Conservation (phyloP, 163 green algal genomes). For the Scenedesmus sp. region DNA sequence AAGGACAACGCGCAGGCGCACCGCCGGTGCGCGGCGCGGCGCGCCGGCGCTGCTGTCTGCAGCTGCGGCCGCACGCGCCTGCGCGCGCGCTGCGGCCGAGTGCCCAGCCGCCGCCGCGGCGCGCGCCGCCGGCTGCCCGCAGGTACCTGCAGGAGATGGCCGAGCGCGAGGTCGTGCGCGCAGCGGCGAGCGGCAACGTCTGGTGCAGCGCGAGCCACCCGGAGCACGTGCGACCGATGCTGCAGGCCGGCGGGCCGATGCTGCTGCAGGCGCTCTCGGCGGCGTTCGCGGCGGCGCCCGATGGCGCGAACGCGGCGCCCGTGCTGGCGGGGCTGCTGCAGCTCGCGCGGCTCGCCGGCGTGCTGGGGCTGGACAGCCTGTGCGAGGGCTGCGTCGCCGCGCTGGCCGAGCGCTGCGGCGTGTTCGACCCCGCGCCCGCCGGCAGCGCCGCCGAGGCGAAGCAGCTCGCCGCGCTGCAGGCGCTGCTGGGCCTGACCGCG, state of each 20-base stretch:
- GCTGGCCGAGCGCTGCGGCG: conserved; percentile 57
- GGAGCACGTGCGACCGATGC: conserved; percentile 86
- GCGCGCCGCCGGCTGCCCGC: no score
- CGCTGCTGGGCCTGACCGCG: conserved; percentile 54
- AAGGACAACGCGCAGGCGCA: conserved; percentile 1
- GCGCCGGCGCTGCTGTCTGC: no score
- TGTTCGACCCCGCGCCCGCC: conserved; percentile 46
- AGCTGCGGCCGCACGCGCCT: neutral
- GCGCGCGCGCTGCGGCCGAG: no score
- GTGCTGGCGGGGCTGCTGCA: conserved; percentile 63
- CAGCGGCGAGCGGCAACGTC: conserved; percentile 36
- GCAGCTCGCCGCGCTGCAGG: conserved; percentile 67
- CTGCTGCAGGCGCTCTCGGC: conserved; percentile 55
- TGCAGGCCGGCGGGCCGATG: conserved; percentile 56
- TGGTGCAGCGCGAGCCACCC: conserved; percentile 83
- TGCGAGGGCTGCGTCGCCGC: conserved; percentile 67
- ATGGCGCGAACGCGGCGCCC: conserved; percentile 42
- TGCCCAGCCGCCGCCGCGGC: no score
- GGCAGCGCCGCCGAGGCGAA: conserved; percentile 55
- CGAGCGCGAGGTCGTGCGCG: conserved; percentile 61
- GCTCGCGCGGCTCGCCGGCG: conserved; percentile 70
- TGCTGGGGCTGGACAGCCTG: conserved; percentile 74
- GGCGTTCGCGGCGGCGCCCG: conserved; percentile 55
- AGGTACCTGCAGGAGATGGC: conserved; percentile 60
- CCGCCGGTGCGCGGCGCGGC: neutral